phyloP scores from a whole-genome alignment of 2,329 filamentous ascomycete genomes.

The Parasarocladium wereldwijsianum region DNA sequence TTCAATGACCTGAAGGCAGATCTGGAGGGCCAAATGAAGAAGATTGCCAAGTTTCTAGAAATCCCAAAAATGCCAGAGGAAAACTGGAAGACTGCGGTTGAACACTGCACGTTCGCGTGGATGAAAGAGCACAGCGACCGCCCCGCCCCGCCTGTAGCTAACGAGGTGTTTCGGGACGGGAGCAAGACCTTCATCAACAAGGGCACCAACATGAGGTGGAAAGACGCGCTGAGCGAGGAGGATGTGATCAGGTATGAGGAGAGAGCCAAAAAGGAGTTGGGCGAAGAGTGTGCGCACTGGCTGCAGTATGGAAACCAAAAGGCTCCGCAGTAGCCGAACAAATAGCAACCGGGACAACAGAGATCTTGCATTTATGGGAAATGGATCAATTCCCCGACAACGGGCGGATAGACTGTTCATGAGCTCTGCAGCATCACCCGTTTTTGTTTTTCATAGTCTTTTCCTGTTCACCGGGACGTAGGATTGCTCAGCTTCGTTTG shows the following conservation, averaged over 20 bases:
- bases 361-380: not conserved
- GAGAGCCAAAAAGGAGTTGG: conserved; percentile 23
- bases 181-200: conserved; percentile 7
- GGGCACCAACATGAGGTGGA: conserved; percentile 6
- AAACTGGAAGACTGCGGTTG: conserved; percentile 3
- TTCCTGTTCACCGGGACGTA: too few relatives aligned
- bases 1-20: conserved; percentile 7
- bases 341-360: not conserved
- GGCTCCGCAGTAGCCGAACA: too few relatives aligned
- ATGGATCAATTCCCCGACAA: not conserved
- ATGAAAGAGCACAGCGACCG: conserved; percentile 6
- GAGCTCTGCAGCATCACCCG: too few relatives aligned
- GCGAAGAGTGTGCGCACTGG: conserved; percentile 11
- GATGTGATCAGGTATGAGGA: conserved; percentile 26
- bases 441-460: too few relatives aligned
- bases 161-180: conserved; percentile 2
- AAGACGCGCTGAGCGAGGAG: conserved; percentile 10
- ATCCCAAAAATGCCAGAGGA: conserved; percentile 3
- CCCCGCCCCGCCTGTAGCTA: conserved; percentile 1
- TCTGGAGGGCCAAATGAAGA: conserved; percentile 4
- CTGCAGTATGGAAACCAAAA: conserved; percentile 4
- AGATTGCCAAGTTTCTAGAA: conserved; percentile 5
- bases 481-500: too few relatives aligned
- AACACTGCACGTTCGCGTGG: conserved; percentile 6
- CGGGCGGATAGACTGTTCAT: too few relatives aligned